These are phyloP conservation scores for Zopfochytrium polystomum DNA, from an alignment of 371 early-diverging fungal genomes.

Conservation along the genomic window DNA sequence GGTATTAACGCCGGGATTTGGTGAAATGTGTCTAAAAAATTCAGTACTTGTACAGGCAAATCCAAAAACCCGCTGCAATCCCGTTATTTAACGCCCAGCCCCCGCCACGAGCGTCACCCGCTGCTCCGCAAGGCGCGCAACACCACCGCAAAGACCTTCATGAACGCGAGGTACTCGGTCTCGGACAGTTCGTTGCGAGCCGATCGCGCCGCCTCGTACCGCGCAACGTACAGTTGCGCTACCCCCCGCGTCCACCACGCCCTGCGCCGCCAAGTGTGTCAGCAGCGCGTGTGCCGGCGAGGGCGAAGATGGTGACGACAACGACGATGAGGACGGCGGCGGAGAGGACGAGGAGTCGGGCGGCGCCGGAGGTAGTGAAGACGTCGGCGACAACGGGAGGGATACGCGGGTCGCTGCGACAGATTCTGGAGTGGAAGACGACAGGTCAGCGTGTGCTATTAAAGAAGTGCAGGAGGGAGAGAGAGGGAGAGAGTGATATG, in stretches of 20 bases:
- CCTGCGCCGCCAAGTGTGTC: background rate
- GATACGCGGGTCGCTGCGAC: too few relatives aligned
- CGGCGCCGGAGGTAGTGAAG: slow-evolving; percentile 9
- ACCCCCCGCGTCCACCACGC: background rate
- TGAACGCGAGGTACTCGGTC: slow-evolving; percentile 33
- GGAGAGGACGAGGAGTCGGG: background rate
- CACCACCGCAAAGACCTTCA: slow-evolving; percentile 35
- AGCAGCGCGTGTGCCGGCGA: background rate
- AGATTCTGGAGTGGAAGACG: too few relatives aligned
- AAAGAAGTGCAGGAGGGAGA: too few relatives aligned
- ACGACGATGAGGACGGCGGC: slow-evolving; percentile 12
- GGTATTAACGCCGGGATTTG: too few relatives aligned
- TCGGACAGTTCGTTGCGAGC: slow-evolving; percentile 21
- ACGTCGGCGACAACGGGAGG: too few relatives aligned
- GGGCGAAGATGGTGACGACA: slow-evolving; percentile 1
- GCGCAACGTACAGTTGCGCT: slow-evolving; percentile 15
- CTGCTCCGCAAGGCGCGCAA: slow-evolving; percentile 15
- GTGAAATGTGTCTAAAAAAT: too few relatives aligned
- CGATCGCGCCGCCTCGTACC: slow-evolving; percentile 25
- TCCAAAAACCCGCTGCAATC: too few relatives aligned
- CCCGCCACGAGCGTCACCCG: too few relatives aligned
- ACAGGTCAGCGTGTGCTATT: too few relatives aligned
- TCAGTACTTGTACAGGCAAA: too few relatives aligned
- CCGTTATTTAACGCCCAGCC: too few relatives aligned
- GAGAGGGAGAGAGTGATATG: too few relatives aligned